Evolutionary conservation across 2,329 filamentous ascomycete genomes (phyloP).

Genomic region (Arthrinium phaeospermum): DNA sequence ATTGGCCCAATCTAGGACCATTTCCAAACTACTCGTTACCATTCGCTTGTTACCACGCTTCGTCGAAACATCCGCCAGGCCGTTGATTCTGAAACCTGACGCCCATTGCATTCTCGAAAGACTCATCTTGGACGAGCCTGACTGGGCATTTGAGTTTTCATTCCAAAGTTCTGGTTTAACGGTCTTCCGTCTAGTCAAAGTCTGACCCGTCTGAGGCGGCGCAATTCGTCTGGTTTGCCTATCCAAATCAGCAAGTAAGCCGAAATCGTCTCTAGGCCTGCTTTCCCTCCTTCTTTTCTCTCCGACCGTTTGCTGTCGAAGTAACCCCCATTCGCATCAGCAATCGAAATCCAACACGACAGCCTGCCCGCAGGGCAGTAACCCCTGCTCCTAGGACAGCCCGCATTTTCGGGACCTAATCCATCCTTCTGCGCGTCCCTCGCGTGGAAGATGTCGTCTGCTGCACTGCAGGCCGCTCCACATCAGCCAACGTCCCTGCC

Average conservation of each 20-base stretch:
- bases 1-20: slow-evolving; percentile 13
- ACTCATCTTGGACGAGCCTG: not conserved
- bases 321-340: not conserved
- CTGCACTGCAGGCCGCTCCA: slow-evolving; percentile 65
- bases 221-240: not conserved
- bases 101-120: not conserved
- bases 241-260: not conserved
- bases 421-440: slow-evolving; percentile 32
- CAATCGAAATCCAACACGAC: not conserved
- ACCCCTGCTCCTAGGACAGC: slow-evolving; percentile 3
- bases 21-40: slow-evolving; percentile 6
- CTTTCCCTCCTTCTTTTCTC: not conserved
- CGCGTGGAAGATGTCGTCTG: slow-evolving; percentile 63
- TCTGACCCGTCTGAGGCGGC: not conserved
- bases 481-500: slow-evolving; percentile 57
- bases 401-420: not conserved
- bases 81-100: slow-evolving; percentile 14
- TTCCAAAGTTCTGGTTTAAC: slow-evolving; percentile 9
- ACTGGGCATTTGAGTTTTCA: slow-evolving; percentile 13
- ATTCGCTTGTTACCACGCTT: slow-evolving; percentile 4
- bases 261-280: not conserved
- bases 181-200: not conserved
- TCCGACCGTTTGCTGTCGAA: not conserved
- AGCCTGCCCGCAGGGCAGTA: not conserved
- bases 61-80: not conserved